Conservation (phyloP, 2,329 filamentous ascomycete genomes). For the Penicillium crustosum region DNA sequence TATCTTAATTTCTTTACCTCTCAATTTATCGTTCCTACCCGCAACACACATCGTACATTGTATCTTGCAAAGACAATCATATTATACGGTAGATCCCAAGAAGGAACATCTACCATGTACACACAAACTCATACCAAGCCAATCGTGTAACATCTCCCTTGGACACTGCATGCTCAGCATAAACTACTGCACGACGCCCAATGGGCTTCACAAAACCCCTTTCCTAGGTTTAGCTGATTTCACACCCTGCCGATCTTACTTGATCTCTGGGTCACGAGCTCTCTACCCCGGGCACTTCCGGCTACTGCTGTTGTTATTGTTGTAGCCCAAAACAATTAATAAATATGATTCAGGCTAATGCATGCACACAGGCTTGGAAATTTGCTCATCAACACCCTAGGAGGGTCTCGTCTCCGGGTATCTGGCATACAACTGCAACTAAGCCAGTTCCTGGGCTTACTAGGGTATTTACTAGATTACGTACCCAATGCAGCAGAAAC, state of each 20-base stretch:
- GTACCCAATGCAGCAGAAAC: background rate
- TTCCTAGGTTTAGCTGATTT: background rate
- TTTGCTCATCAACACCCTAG: background rate
- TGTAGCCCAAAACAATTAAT: constrained; percentile 19
- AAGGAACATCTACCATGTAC: background rate
- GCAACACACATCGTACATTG: background rate
- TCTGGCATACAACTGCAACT: background rate
- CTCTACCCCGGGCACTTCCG: constrained; percentile 9
- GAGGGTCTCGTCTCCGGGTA: background rate
- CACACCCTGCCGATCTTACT: constrained; percentile 3
- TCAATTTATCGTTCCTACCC: background rate
- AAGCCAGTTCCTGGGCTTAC: background rate
- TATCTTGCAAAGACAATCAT: no score
- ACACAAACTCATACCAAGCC: no score
- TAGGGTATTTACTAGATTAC: background rate
- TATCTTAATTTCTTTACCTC: background rate
- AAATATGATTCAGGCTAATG: constrained; percentile 13
- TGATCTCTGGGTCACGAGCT: constrained; percentile 18
- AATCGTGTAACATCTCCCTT: background rate
- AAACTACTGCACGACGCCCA: background rate
- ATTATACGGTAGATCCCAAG: background rate
- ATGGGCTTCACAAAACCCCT: background rate
- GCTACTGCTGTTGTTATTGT: background rate
- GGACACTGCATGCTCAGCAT: background rate
- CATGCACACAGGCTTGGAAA: background rate